Evolutionary conservation across 176 grass and related monocot genomes (phyloP).

Genomic region (Oryza meyeriana): DNA sequence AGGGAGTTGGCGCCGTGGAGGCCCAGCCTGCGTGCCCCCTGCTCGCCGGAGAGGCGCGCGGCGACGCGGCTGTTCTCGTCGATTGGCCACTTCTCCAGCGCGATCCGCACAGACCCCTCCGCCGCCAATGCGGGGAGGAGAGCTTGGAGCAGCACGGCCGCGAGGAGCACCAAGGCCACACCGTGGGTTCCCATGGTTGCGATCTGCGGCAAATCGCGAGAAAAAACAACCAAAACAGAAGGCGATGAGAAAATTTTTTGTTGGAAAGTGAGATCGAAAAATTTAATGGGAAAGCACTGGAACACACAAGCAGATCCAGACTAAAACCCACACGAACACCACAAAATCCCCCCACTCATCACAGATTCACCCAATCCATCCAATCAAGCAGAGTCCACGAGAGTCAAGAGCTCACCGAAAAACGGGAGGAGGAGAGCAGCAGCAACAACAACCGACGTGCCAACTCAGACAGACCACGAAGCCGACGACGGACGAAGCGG

Average conservation of each 20-base stretch:
- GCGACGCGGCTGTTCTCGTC: conserved; percentile 50
- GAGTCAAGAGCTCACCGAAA: conserved; percentile 54
- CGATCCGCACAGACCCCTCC: conserved; percentile 59
- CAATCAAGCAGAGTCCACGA: conserved; percentile 32
- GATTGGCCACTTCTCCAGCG: conserved; percentile 61
- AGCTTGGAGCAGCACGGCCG: conserved; percentile 44
- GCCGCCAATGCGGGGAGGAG: conserved; percentile 35
- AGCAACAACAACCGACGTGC: not conserved
- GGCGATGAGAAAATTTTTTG: not conserved
- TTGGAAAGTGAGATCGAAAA: not conserved
- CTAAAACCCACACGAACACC: not conserved
- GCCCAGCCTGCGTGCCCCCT: conserved; percentile 21
- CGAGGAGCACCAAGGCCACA: conserved; percentile 36
- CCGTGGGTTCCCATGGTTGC: conserved; percentile 53
- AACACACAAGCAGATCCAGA: conserved; percentile 5
- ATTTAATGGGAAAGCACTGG: not conserved
- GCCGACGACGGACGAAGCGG: too few relatives aligned
- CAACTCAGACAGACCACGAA: too few relatives aligned
- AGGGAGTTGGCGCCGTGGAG: conserved; percentile 26
- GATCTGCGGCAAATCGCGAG: conserved; percentile 36
- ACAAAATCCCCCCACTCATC: not conserved
- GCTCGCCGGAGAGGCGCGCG: conserved; percentile 34
- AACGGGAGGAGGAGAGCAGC: not conserved
- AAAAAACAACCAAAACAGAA: too few relatives aligned
- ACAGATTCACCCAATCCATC: not conserved